phyloP scores from a whole-genome alignment of 495 filamentous ascomycete species.

The Hypoxylon lienhwacheense region DNA sequence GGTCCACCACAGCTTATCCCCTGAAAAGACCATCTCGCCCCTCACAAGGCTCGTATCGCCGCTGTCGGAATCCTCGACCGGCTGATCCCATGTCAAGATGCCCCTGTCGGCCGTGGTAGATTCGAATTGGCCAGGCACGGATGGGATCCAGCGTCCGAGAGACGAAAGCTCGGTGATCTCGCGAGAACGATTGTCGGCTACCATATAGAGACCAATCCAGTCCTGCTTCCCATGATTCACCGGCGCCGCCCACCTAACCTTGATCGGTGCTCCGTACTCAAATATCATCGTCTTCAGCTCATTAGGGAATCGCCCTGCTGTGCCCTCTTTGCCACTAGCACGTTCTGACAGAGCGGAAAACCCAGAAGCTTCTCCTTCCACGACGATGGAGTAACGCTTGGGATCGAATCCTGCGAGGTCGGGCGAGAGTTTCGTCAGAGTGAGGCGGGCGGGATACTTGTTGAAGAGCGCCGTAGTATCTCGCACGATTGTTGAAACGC shows the following conservation, averaged over 20 bases:
- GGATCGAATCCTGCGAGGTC: conserved; percentile 84
- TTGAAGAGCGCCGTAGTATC: conserved; percentile 89
- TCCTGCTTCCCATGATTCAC: conserved; percentile 89
- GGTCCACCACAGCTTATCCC: conserved; percentile 97
- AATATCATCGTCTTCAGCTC: conserved; percentile 72
- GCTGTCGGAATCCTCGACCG: conserved; percentile 52
- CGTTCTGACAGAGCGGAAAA: conserved; percentile 53
- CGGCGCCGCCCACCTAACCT: conserved; percentile 89
- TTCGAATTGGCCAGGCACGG: conserved; percentile 74
- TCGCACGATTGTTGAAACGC: conserved; percentile 81
- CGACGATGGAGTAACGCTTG: conserved; percentile 74
- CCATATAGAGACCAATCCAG: conserved; percentile 94
- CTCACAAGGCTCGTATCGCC: conserved; percentile 54
- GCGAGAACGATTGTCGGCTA: conserved; percentile 86
- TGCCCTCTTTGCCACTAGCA: conserved; percentile 52
- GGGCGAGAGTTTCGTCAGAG: conserved; percentile 76
- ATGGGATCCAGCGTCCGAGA: conserved; percentile 87
- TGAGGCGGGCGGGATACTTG: conserved; percentile 85
- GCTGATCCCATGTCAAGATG: conserved; percentile 68
- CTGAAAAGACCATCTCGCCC: conserved; percentile 85
- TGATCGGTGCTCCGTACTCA: conserved; percentile 89
- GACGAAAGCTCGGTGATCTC: conserved; percentile 81
- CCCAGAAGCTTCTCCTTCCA: conserved; percentile 66
- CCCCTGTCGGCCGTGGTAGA: conserved; percentile 75
- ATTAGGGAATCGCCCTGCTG: conserved; percentile 47